A percentile compares a stretch with the other conserved stretches of the same genome.
Evolutionary conservation across 257 asterid genomes (phyloP).

Genomic region (Solanum chiquidenum): DNA sequence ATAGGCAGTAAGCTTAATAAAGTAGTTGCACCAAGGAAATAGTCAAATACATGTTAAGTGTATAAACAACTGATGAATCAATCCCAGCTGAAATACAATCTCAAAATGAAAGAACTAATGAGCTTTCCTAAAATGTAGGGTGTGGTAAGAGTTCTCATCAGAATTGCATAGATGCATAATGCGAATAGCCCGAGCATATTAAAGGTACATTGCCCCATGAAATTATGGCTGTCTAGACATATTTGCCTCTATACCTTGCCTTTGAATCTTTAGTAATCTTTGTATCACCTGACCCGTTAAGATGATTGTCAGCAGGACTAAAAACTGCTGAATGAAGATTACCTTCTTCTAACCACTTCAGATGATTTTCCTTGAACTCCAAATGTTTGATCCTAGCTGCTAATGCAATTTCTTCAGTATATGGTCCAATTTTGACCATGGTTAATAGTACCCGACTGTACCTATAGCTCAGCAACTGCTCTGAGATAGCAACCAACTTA

Average conservation of each 20-base stretch:
- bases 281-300: slow-evolving; percentile 29
- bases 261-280: slow-evolving; percentile 42
- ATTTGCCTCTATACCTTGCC: slow-evolving; percentile 90
- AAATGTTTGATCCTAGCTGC: slow-evolving; percentile 55
- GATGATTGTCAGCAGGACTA: slow-evolving; percentile 42
- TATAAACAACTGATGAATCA: neutral
- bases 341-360: slow-evolving; percentile 96
- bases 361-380: slow-evolving; percentile 74
- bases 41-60: neutral
- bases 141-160: neutral
- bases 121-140: neutral
- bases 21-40: neutral
- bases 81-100: neutral
- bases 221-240: slow-evolving; percentile 43
- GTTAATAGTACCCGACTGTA: slow-evolving; percentile 78
- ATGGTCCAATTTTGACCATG: slow-evolving; percentile 58
- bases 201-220: neutral
- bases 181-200: neutral
- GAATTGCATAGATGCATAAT: neutral
- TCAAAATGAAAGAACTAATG: neutral
- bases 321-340: slow-evolving; percentile 90
- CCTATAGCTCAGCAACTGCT: slow-evolving; percentile 83
- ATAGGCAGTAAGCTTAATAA: neutral
- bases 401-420: slow-evolving; percentile 58
- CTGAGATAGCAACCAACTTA: slow-evolving; percentile 52